Percentiles rank a stretch among this genome's conserved stretches.
Conservation (phyloP, 2,329 filamentous ascomycete species). For the Colletotrichum shisoi region DNA sequence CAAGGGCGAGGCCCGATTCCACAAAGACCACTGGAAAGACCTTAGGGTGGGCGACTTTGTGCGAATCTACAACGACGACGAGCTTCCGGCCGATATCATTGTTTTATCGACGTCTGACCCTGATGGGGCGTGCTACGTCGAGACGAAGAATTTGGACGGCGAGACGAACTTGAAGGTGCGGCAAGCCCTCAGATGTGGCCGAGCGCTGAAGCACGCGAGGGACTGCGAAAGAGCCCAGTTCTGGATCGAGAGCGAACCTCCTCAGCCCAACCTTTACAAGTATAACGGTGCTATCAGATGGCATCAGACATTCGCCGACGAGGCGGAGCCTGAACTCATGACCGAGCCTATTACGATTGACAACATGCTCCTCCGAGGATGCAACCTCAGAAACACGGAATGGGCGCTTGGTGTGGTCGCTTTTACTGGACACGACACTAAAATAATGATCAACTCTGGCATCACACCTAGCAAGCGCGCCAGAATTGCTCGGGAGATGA, state of each 20-base stretch:
- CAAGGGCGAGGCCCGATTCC: conserved; percentile 81
- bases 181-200: conserved; percentile 85
- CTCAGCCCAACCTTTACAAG: conserved; percentile 92
- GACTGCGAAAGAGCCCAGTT: conserved; percentile 94
- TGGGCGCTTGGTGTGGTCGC: conserved; percentile 93
- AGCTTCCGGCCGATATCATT: conserved; percentile 91
- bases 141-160: conserved; percentile 97
- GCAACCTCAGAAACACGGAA: conserved; percentile 92
- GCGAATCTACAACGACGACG: conserved; percentile 94
- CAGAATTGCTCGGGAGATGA: conserved; percentile 89
- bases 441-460: conserved; percentile 99
- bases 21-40: conserved; percentile 94
- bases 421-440: conserved; percentile 95
- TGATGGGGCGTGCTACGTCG: conserved; percentile 94
- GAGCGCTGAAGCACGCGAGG: conserved; percentile 82
- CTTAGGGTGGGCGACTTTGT: conserved; percentile 96
- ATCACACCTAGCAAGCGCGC: conserved; percentile 94
- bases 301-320: conserved; percentile 74
- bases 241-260: conserved; percentile 84
- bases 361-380: conserved; percentile 91
- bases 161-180: conserved; percentile 98
- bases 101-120: conserved; percentile 91
- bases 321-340: conserved; percentile 76
- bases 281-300: conserved; percentile 92
- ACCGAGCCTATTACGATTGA: conserved; percentile 93